Conservation (phyloP, 1,284 basidiomycete species). For the Athelia psychrophila region DNA sequence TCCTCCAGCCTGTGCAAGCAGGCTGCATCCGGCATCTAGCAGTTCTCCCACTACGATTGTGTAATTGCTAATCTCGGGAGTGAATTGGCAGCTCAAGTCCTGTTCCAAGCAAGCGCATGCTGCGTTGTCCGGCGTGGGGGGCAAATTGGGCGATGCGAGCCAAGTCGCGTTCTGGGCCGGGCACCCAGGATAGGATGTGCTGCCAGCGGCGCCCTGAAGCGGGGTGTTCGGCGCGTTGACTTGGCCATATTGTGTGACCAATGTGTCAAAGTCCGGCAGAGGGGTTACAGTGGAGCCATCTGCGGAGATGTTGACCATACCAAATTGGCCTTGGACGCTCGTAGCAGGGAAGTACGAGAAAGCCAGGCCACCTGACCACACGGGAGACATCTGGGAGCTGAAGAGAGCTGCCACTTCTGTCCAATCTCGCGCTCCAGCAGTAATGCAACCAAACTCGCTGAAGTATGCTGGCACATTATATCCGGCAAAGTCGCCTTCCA, state of each 20-base stretch:
- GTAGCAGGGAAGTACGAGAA: constrained; percentile 85
- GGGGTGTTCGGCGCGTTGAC: constrained; percentile 68
- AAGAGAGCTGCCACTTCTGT: constrained; percentile 79
- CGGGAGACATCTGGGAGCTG: constrained; percentile 66
- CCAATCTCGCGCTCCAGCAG: constrained; percentile 67
- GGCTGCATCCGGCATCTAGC: constrained; percentile 66
- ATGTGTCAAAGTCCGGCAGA: constrained; percentile 65
- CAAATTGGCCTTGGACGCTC: constrained; percentile 68
- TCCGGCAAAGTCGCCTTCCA: constrained; percentile 54
- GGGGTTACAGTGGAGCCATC: constrained; percentile 62
- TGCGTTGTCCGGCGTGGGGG: constrained; percentile 78
- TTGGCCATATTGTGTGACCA: constrained; percentile 60
- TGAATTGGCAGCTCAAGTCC: constrained; percentile 73
- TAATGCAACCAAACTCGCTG: constrained; percentile 86
- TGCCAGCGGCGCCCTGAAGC: constrained; percentile 46
- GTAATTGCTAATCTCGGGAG: constrained; percentile 57
- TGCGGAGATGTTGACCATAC: constrained; percentile 74
- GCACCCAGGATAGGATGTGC: constrained; percentile 63
- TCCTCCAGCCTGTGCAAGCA: constrained; percentile 60
- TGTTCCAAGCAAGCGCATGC: constrained; percentile 78
- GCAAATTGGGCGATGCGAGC: constrained; percentile 67
- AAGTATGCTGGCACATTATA: constrained; percentile 87
- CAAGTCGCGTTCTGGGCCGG: constrained; percentile 57
- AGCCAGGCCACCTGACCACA: constrained; percentile 88
- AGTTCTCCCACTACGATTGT: constrained; percentile 69